These are phyloP conservation scores for Paracoccidioides brasiliensis DNA, from an alignment of 2,329 filamentous ascomycete genomes.

Conservation along the genomic window DNA sequence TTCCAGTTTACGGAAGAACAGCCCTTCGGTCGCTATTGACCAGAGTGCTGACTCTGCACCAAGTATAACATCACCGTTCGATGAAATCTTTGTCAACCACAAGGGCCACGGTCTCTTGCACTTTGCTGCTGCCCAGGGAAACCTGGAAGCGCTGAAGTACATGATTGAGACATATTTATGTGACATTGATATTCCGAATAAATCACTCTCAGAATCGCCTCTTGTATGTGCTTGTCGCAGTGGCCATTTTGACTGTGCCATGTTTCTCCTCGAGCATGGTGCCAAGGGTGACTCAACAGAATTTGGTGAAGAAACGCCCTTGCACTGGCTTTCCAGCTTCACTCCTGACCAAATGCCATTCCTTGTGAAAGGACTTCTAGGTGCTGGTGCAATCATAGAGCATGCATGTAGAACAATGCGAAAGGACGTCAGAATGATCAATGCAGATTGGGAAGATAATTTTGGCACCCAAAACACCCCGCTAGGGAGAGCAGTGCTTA, in stretches of 20 bases:
- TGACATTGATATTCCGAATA: background rate
- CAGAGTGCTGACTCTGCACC: background rate
- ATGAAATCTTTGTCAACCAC: slow-evolving; percentile 2
- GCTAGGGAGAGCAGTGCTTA: background rate
- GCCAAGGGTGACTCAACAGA: background rate
- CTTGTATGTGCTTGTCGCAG: slow-evolving; percentile 2
- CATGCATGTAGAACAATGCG: background rate
- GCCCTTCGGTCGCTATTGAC: background rate
- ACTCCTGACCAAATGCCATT: background rate
- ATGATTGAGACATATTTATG: slow-evolving; percentile 1
- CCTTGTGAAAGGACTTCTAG: background rate
- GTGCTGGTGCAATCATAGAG: background rate
- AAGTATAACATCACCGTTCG: background rate
- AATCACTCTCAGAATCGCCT: background rate
- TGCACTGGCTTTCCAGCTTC: slow-evolving; percentile 2
- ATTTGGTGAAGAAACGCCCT: background rate
- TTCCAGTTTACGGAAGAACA: background rate
- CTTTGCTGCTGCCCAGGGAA: background rate
- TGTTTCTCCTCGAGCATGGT: background rate
- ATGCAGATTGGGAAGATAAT: slow-evolving; percentile 3
- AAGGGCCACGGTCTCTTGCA: slow-evolving; percentile 1
- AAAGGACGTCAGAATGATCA: slow-evolving; percentile 2
- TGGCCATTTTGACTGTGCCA: background rate
- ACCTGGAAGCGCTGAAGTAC: background rate
- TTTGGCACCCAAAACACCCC: background rate